A percentile compares a stretch with the other conserved stretches of the same genome.
Evolutionary conservation across 1,284 basidiomycete species (phyloP).

Genomic region (Sporisorium iseilematis-ciliati): DNA sequence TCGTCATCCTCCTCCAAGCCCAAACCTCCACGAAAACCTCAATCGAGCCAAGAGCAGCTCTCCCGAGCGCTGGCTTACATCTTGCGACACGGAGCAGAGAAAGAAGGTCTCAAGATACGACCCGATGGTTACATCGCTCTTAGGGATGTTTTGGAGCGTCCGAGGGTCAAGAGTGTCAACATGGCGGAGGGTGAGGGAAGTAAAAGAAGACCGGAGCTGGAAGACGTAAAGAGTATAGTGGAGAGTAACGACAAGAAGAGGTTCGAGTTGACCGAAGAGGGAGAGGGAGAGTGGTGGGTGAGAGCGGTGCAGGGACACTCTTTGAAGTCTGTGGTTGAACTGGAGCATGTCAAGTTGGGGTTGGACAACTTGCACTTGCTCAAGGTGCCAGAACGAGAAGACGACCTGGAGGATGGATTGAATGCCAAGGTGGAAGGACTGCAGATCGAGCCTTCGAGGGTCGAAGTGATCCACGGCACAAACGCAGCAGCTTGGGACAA

Average conservation of each 20-base stretch:
- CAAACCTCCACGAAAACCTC: background rate
- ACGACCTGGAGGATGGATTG: slow-evolving; percentile 1
- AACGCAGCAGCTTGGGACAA: slow-evolving; percentile 71
- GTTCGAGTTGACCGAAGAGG: slow-evolving; percentile 63
- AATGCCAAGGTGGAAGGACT: slow-evolving; percentile 14
- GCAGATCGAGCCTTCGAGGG: background rate
- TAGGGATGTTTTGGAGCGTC: slow-evolving; percentile 71
- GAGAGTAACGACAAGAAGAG: slow-evolving; percentile 63
- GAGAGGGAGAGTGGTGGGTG: slow-evolving; percentile 71
- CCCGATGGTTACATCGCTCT: slow-evolving; percentile 84
- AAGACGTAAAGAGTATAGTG: slow-evolving; percentile 56
- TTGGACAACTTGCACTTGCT: slow-evolving; percentile 47
- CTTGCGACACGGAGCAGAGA: slow-evolving; percentile 83
- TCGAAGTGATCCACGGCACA: slow-evolving; percentile 63
- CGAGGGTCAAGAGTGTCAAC: slow-evolving; percentile 56
- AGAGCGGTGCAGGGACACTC: slow-evolving; percentile 97
- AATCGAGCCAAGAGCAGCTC: slow-evolving; percentile 68
- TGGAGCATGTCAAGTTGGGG: slow-evolving; percentile 45
- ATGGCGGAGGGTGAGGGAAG: slow-evolving; percentile 38
- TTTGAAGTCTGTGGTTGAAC: slow-evolving; percentile 74
- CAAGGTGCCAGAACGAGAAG: slow-evolving; percentile 3
- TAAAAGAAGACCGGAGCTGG: slow-evolving; percentile 28
- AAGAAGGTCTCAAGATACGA: slow-evolving; percentile 80
- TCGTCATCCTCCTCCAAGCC: background rate
- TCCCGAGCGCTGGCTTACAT: slow-evolving; percentile 87